Conservation (phyloP, 345 rosid genomes). For the Hevea brasiliensis region DNA sequence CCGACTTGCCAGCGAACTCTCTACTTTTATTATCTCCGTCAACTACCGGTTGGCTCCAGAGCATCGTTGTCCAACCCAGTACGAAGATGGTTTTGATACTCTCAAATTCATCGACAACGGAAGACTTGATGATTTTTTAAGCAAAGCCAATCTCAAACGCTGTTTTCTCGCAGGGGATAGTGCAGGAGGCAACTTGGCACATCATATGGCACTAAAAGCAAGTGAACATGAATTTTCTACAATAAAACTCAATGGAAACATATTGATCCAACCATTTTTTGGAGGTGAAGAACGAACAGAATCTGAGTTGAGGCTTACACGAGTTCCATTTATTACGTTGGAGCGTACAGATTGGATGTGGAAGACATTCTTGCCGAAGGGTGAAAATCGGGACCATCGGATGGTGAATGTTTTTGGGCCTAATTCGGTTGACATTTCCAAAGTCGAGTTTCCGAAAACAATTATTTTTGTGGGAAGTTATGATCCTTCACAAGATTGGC, state of each 20-base stretch:
- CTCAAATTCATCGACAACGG: slow-evolving; percentile 4
- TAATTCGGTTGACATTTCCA: not conserved
- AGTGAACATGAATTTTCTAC: not conserved
- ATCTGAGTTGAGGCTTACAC: slow-evolving; percentile 1
- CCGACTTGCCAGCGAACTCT: slow-evolving; percentile 19
- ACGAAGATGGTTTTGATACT: slow-evolving; percentile 32
- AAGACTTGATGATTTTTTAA: not conserved
- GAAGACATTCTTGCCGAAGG: slow-evolving; percentile 20
- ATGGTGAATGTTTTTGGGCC: slow-evolving; percentile 22
- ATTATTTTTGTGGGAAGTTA: slow-evolving; percentile 15
- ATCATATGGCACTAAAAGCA: slow-evolving; percentile 12
- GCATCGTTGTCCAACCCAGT: slow-evolving; percentile 33
- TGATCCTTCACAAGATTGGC: slow-evolving; percentile 28
- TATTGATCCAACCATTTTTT: slow-evolving; percentile 17
- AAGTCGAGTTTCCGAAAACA: slow-evolving; percentile 9
- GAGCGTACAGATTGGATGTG: slow-evolving; percentile 16
- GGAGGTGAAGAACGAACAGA: slow-evolving; percentile 26
- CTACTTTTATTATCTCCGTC: slow-evolving; percentile 28
- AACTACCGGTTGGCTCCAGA: slow-evolving; percentile 40
- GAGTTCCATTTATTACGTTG: not conserved
- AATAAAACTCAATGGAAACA: slow-evolving; percentile 3
- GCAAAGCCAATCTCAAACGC: not conserved
- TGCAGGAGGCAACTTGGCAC: slow-evolving; percentile 19
- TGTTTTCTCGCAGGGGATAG: slow-evolving; percentile 22
- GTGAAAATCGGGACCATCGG: slow-evolving; percentile 17